Evolutionary conservation across 352 stramenopile species (phyloP), one percentile per base, ranked within the genome.

Genomic region (Globisporangium carolinianum): DNA sequence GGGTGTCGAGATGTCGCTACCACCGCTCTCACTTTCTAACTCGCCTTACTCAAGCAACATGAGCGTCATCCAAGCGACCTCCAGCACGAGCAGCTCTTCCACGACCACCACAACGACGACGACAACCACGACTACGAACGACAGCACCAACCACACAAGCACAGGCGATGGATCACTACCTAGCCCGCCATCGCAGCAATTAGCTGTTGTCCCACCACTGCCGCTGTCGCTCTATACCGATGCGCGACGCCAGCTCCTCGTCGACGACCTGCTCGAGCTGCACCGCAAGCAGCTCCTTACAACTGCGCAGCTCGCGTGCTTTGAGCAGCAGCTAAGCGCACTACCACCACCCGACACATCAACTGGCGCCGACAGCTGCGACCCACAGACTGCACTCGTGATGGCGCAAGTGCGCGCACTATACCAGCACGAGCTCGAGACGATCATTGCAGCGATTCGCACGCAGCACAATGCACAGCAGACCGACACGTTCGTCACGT

Each of bases 401-500:
- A 66, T 84, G 12, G 42, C 70, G n/a, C 58, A 78, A 56, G 11
- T 72, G 18, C 65, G 65, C 46, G 49, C 45, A 48, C 60, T 75
- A 10, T 75, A 76, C 51, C 60, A 71, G 59, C 58, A 56, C 18
- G 82, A 91, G 58, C 61, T 73, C 36, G 69, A 76, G 53, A 47
- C 54, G 43, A 65, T 85, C 53, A 66, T 88, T 47, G 62, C 76
- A 38, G 62, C 57, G 24, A 71, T 86, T 42, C 77, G 77, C 45
- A 58, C 73, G 41, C 66, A 74, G 59, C 62, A 75, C 57, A 89
- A 91, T 56, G 18, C 80, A 36, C 63, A 73, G 55, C 74, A 87
- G 50, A 61, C 73, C 41, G 55, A 80, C 51, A 65, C 65, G 37
- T 66, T 83, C 48, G 69, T 71, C 54, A 72, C 66, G 45, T 72